phyloP scores from a whole-genome alignment of 768 basidiomycete species.

The Suillus subluteus region DNA sequence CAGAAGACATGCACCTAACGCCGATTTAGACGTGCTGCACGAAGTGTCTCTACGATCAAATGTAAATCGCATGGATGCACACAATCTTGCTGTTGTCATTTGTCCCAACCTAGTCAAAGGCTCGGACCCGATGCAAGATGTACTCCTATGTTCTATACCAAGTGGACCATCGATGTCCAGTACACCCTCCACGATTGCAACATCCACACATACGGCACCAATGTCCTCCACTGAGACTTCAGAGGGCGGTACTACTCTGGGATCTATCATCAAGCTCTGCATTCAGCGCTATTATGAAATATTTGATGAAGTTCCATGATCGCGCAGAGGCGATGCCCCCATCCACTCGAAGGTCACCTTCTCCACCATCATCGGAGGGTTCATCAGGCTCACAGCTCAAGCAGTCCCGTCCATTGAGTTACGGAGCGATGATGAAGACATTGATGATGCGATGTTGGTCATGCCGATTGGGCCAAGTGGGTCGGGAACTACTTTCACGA shows the following conservation, averaged over 20 bases:
- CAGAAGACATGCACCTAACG: neutral
- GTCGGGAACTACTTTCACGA: slow-evolving; percentile 14
- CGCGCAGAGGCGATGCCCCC: slow-evolving; percentile 60
- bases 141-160: slow-evolving; percentile 71
- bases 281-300: slow-evolving; percentile 85
- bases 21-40: slow-evolving; percentile 68
- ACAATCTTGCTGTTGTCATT: slow-evolving; percentile 80
- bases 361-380: slow-evolving; percentile 27
- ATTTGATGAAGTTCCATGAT: slow-evolving; percentile 81
- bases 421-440: slow-evolving; percentile 63
- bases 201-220: slow-evolving; percentile 10
- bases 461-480: slow-evolving; percentile 64
- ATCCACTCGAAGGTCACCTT: slow-evolving; percentile 24
- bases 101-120: slow-evolving; percentile 80
- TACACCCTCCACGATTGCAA: slow-evolving; percentile 22
- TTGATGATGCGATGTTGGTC: slow-evolving; percentile 75
- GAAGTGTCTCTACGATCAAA: slow-evolving; percentile 72
- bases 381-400: slow-evolving; percentile 30
- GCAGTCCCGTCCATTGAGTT: slow-evolving; percentile 28
- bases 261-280: slow-evolving; percentile 72
- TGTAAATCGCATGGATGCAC: slow-evolving; percentile 79
- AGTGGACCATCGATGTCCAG: slow-evolving; percentile 45
- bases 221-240: slow-evolving; percentile 30
- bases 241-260: slow-evolving; percentile 66
- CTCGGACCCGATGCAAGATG: slow-evolving; percentile 68